Base-by-base conservation (phyloP, 2,329 filamentous ascomycete species). In the Orbilia blumenaviensis region DNA sequence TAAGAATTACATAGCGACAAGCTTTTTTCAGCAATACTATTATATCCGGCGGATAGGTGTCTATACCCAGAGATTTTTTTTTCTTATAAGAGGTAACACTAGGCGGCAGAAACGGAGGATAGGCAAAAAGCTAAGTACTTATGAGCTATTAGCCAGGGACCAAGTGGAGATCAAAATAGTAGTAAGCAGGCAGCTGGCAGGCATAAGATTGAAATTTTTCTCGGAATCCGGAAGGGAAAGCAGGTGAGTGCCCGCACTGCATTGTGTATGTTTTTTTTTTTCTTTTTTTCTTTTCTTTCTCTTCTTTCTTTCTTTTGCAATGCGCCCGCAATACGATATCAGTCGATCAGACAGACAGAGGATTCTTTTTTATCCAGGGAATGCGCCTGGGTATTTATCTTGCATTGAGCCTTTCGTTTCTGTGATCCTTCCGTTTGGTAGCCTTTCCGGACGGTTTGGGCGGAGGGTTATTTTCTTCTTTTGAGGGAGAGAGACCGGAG, bases 321-420 rank as follows among this genome's bases (percentile, higher is more conserved):
- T 5, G 32, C 12, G n/a, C n/a, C n/a, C n/a, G n/a, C n/a, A n/a
- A n/a, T n/a, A n/a, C n/a, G n/a, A n/a, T n/a, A n/a, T n/a, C n/a
- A n/a, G n/a, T n/a, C 29, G 29, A 34, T 46, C 42, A 21, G 41
- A 8, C 10, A 5, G 29, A 5, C 5, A 10, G 29, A 16, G n/a
- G 9, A 41, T 41, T 10, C 14, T 12, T 41, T n/a, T 21, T 5
- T 12, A 14, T 25, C 29, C 34, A 18, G 27, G 66, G 48, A 62
- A 63, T 60, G 66, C 18, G 66, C 66, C 66, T 69, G 56, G 66
- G 25, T 34, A 64, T 75, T 66, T 50, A 56, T 75, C 69, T 75
- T 67, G 69, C 69, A 58, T 48, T 54, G 56, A 64, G 71, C 71
- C 71, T 68, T 63, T 50, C n/a, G 18, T 36, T 29, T 54, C n/a